Conservation (phyloP, 257 asterid species). For the Perilla frutescens region DNA sequence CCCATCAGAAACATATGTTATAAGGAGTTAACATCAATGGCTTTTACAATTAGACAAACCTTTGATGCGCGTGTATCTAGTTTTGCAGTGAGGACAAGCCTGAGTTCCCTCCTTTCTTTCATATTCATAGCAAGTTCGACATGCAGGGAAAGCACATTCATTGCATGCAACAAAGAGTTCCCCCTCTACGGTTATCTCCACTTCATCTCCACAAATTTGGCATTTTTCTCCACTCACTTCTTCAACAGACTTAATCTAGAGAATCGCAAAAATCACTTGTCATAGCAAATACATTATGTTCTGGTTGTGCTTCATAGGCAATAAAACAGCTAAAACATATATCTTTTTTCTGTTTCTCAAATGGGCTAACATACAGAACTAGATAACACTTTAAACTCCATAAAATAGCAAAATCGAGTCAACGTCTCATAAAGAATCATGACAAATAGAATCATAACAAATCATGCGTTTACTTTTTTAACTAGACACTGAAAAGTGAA, state of each 20-base stretch:
- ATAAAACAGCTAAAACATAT: background rate
- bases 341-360: background rate
- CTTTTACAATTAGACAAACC: slow-evolving; percentile 42
- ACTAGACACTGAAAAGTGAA: no score
- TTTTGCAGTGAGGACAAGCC: slow-evolving; percentile 91
- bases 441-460: background rate
- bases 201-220: slow-evolving; percentile 78
- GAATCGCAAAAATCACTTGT: slow-evolving; percentile 16
- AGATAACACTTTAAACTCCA: background rate
- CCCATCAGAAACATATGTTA: background rate
- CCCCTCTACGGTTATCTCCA: slow-evolving; percentile 64
- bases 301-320: background rate
- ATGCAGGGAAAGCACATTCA: slow-evolving; percentile 90
- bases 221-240: slow-evolving; percentile 74
- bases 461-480: background rate
- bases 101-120: slow-evolving; percentile 89
- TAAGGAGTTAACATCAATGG: background rate
- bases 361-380: background rate
- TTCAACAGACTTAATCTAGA: slow-evolving; percentile 66
- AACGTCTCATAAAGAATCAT: background rate
- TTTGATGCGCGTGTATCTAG: slow-evolving; percentile 82
- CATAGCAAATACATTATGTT: background rate
- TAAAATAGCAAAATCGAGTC: background rate
- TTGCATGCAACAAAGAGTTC: slow-evolving; percentile 93
- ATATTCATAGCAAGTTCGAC: slow-evolving; percentile 82